phyloP scores from a whole-genome alignment of 169 alveolate species.

The Cystoisospora suis region DNA sequence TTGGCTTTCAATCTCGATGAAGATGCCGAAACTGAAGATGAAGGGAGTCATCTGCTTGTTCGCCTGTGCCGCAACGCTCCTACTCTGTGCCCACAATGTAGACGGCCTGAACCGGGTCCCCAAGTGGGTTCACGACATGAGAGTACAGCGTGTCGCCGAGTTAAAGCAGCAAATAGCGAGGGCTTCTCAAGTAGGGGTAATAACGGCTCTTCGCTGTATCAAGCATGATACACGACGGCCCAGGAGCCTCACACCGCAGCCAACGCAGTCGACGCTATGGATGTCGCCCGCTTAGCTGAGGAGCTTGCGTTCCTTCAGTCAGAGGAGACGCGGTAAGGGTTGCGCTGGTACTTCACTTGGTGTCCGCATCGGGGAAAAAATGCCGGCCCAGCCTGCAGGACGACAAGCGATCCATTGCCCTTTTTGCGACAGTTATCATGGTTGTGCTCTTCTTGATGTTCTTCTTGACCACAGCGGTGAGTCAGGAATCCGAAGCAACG shows the following conservation, averaged over 20 bases:
- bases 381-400: neutral
- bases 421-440: neutral
- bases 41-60: no score
- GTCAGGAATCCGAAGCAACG: no score
- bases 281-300: conserved; percentile 1
- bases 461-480: neutral
- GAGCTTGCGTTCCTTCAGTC: conserved; percentile 24
- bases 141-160: conserved; percentile 1
- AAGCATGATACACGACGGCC: neutral
- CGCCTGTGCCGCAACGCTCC: neutral
- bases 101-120: neutral
- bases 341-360: no score
- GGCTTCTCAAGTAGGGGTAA: neutral
- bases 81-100: neutral
- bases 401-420: neutral
- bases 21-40: no score
- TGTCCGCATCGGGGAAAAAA: no score
- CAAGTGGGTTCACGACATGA: conserved; percentile 29
- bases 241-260: neutral
- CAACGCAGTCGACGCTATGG: neutral
- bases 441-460: neutral
- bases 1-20: neutral
- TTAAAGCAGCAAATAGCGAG: neutral
- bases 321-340: neutral
- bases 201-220: neutral